Conservation (phyloP, 1,284 basidiomycete species). For the Sparassis latifolia region DNA sequence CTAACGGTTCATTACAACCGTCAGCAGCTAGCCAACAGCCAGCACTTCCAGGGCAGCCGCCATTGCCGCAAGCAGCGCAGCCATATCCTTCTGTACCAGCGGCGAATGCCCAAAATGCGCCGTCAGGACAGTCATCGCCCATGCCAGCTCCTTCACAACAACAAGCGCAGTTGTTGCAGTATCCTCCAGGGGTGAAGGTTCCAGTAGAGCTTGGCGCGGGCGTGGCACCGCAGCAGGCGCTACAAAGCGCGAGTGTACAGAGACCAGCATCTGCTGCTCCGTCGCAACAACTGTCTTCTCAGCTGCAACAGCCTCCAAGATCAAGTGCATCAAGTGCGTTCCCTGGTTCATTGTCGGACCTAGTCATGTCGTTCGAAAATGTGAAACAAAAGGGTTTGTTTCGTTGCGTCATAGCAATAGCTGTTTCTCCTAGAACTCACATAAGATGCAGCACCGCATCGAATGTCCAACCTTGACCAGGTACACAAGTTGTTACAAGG, state of each 20-base stretch:
- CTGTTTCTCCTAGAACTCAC: not conserved
- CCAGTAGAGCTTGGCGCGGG: slow-evolving; percentile 27
- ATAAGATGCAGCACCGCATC: slow-evolving; percentile 57
- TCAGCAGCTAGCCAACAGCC: slow-evolving; percentile 10
- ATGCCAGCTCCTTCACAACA: slow-evolving; percentile 14
- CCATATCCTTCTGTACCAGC: slow-evolving; percentile 28
- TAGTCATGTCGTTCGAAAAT: slow-evolving; percentile 92
- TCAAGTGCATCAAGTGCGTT: slow-evolving; percentile 41
- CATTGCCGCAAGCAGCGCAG: slow-evolving; percentile 59
- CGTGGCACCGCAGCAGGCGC: slow-evolving; percentile 19
- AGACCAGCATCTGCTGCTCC: slow-evolving; percentile 28
- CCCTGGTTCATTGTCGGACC: slow-evolving; percentile 84
- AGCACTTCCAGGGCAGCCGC: slow-evolving; percentile 36
- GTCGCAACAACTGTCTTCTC: slow-evolving; percentile 26
- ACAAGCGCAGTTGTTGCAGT: slow-evolving; percentile 34
- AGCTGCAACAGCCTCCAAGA: slow-evolving; percentile 12
- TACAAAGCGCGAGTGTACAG: slow-evolving; percentile 14
- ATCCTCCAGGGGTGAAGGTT: slow-evolving; percentile 66
- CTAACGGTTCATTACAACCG: slow-evolving; percentile 16
- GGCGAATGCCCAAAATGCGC: slow-evolving; percentile 18
- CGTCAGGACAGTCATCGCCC: slow-evolving; percentile 21
- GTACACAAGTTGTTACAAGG: slow-evolving; percentile 91
- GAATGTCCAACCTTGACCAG: slow-evolving; percentile 82
- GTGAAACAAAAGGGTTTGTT: slow-evolving; percentile 89
- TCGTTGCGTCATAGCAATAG: too few species aligned